Percentiles rank a stretch among this genome's conserved stretches.
Conservation (phyloP, 768 basidiomycete species). For the Ramaria sp. region DNA sequence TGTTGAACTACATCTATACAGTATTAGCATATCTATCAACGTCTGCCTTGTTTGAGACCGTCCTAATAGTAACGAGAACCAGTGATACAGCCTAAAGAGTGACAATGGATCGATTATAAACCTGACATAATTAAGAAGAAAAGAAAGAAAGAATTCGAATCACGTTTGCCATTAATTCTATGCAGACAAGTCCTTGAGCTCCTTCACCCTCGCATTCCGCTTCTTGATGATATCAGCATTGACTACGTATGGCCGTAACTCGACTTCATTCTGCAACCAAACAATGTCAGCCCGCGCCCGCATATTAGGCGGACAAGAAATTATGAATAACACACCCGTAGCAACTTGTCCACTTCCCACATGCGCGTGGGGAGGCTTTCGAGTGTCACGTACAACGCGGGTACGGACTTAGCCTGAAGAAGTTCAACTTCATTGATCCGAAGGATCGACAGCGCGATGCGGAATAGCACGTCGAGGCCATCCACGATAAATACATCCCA, state of each 20-base stretch:
- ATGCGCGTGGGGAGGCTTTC: constrained; percentile 85
- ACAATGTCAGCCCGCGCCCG: background rate
- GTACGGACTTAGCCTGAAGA: constrained; percentile 71
- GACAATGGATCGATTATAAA: background rate
- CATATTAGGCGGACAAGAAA: background rate
- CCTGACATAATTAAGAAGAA: background rate
- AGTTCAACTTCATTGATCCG: constrained; percentile 78
- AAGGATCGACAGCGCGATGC: constrained; percentile 82
- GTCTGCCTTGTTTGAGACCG: background rate
- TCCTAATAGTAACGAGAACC: background rate
- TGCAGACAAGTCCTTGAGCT: constrained; percentile 27
- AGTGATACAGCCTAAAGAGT: background rate
- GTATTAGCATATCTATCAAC: background rate
- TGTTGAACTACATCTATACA: too few relatives aligned
- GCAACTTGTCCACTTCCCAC: constrained; percentile 86
- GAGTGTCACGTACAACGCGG: constrained; percentile 81
- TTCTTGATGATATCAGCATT: constrained; percentile 48
- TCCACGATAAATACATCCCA: constrained; percentile 96
- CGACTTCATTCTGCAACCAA: constrained; percentile 38
- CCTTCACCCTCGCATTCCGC: constrained; percentile 40
- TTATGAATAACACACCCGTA: constrained; percentile 51
- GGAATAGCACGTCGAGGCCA: constrained; percentile 83
- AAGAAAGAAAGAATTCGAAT: background rate
- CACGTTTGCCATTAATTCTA: background rate
- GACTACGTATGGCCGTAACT: constrained; percentile 40